Percentiles rank a stretch among this genome's conserved stretches.
Conservation (phyloP, 306 rosid genomes). For the Casuarina equisetifolia region DNA sequence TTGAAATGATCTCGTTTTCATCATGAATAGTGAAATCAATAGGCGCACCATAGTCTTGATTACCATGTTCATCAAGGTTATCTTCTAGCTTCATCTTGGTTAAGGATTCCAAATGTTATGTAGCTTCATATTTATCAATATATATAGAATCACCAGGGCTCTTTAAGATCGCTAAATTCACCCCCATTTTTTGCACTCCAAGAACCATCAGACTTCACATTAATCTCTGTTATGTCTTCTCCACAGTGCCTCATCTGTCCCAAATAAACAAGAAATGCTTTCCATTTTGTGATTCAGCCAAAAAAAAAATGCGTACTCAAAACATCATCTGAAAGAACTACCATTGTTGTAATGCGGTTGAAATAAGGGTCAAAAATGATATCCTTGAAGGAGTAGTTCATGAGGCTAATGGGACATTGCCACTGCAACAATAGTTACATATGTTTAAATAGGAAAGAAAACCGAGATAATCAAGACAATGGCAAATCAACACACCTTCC, state of each 20-base stretch:
- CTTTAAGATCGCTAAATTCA: constrained; percentile 65
- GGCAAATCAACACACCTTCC: constrained; percentile 58
- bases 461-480: constrained; percentile 13
- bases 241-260: constrained; percentile 87
- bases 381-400: constrained; percentile 85
- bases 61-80: constrained; percentile 59
- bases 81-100: constrained; percentile 82
- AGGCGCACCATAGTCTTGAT: constrained; percentile 69
- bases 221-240: constrained; percentile 85
- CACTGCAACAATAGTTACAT: constrained; percentile 74
- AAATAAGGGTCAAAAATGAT: constrained; percentile 90
- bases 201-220: constrained; percentile 92
- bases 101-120: constrained; percentile 41
- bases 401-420: constrained; percentile 96
- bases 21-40: constrained; percentile 61
- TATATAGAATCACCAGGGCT: constrained; percentile 61
- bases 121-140: constrained; percentile 43
- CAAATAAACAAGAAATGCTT: constrained; percentile 20
- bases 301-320: constrained; percentile 7
- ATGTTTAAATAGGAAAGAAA: constrained; percentile 24
- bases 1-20: constrained; percentile 75
- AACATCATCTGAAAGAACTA: constrained; percentile 30
- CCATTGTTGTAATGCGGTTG: constrained; percentile 74
- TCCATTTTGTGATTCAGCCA: not conserved
- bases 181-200: constrained; percentile 86